A percentile compares a stretch with the other conserved stretches of the same genome.
phyloP scores from a whole-genome alignment of 192 early-diverging fungal species.

The Coemansia biformis region DNA sequence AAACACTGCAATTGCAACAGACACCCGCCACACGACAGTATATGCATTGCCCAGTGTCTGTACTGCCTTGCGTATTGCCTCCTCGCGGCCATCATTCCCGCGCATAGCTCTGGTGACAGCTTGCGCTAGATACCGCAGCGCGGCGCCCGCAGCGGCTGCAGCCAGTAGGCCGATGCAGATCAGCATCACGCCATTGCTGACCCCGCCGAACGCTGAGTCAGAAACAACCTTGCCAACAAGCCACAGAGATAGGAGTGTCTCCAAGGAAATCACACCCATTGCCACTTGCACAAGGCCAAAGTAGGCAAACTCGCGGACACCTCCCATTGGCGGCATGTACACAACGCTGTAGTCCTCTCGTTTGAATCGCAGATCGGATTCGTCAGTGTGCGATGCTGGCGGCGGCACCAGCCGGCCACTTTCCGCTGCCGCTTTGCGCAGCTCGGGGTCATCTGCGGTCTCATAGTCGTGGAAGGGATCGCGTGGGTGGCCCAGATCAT shows the following conservation, averaged over 20 bases:
- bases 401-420: slow-evolving; percentile 1
- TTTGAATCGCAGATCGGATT: neutral
- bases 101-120: neutral
- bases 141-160: neutral
- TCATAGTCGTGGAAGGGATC: slow-evolving; percentile 12
- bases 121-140: too few relatives aligned
- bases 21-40: neutral
- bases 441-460: slow-evolving; percentile 1
- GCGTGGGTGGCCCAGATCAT: neutral
- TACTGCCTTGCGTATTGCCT: too few relatives aligned
- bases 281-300: neutral
- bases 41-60: too few relatives aligned
- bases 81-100: neutral
- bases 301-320: neutral
- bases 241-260: neutral
- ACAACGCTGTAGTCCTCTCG: slow-evolving; percentile 5
- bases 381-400: neutral
- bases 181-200: too few relatives aligned
- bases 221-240: neutral
- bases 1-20: neutral
- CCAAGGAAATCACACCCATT: neutral
- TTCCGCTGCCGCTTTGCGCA: neutral
- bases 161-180: neutral
- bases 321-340: slow-evolving; percentile 1
- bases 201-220: neutral